Base-by-base conservation (phyloP, 306 rosid genomes). In the Macrotyloma uniflorum region DNA sequence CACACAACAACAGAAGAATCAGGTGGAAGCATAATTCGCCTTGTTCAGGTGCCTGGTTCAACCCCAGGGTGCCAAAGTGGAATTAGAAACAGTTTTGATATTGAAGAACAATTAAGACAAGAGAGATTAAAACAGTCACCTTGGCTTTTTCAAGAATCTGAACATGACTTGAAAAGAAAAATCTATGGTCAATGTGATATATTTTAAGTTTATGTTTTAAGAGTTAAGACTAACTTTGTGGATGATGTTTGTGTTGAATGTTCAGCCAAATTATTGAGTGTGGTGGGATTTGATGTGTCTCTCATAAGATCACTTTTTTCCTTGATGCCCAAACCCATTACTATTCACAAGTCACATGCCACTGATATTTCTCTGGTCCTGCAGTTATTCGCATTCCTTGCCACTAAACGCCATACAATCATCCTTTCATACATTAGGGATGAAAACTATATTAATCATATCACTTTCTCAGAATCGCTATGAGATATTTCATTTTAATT, bases 101-200 rank as follows among this genome's bases (percentile, higher is more conserved):
- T 80, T 49, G 92, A 87, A 82, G 93, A 86, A 76, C 83, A 83
- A 66, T 53, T 80, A 33, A 86, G 90, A 82, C 89, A 85, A 77
- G 96, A 82, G 84, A 88, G 88, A 82, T 79, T 90, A 32, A 87
- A 90, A 79, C 91, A 89, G 68, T 85, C 94, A 71, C 94, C 91
- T 83, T 91, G 98, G 97, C 80, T 85, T 79, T 91, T 90, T 67
- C 97, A 90, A 87, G 94, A 91, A 96, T 85, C 89, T 92, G 87
- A 90, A 89, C 85, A 90, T 90, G 89, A 85, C 96, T 80, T 89
- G 33, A 59, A 30, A 75, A 18, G 32, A 18, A 2, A 40, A 32
- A 55, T 76, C 53, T 57, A 63, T 76, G 58, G 77, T 83, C 65
- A 76, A 82, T 84, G 72, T 85, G 86, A 85, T 58, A 65, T 50